Evolutionary conservation across 176 grass and related monocot genomes (phyloP).

Genomic region (Avena insularis): DNA sequence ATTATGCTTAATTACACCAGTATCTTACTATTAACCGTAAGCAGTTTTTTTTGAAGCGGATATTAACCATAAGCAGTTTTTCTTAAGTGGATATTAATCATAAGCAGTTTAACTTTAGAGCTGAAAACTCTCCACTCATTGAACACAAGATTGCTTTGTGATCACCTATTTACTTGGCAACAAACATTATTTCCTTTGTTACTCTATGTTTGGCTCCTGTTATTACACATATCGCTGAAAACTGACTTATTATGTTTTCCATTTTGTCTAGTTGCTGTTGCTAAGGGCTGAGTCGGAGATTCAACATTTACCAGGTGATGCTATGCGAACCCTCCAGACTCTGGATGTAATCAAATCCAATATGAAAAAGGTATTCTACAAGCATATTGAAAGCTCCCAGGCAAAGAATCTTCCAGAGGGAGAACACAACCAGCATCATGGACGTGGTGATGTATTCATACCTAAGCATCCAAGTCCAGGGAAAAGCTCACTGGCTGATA

Average conservation of each 20-base stretch:
- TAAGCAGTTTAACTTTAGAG: background rate
- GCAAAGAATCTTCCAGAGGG: conserved; percentile 34
- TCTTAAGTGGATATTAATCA: background rate
- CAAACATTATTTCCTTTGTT: conserved; percentile 2
- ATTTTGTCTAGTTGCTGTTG: conserved; percentile 61
- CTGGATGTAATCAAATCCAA: conserved; percentile 65
- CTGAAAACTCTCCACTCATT: background rate
- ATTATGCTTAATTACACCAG: background rate
- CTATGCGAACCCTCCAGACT: conserved; percentile 44
- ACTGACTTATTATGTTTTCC: background rate
- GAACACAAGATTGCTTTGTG: conserved; percentile 18
- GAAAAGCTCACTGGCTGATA: conserved; percentile 40
- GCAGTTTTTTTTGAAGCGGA: background rate
- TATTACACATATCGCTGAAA: conserved; percentile 15
- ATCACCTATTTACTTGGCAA: conserved; percentile 12
- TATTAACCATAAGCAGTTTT: conserved; percentile 1
- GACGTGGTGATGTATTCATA: conserved; percentile 55
- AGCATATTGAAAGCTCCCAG: conserved; percentile 44
- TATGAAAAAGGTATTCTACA: conserved; percentile 65
- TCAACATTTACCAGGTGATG: conserved; percentile 54
- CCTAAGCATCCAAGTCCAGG: conserved; percentile 64
- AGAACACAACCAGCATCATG: conserved; percentile 40
- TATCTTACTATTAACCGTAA: conserved; percentile 5
- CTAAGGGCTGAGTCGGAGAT: conserved; percentile 72
- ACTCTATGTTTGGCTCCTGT: conserved; percentile 21